phyloP scores from a whole-genome alignment of 805 yeast genomes.

The Zygosaccharomyces pseudorouxii region DNA sequence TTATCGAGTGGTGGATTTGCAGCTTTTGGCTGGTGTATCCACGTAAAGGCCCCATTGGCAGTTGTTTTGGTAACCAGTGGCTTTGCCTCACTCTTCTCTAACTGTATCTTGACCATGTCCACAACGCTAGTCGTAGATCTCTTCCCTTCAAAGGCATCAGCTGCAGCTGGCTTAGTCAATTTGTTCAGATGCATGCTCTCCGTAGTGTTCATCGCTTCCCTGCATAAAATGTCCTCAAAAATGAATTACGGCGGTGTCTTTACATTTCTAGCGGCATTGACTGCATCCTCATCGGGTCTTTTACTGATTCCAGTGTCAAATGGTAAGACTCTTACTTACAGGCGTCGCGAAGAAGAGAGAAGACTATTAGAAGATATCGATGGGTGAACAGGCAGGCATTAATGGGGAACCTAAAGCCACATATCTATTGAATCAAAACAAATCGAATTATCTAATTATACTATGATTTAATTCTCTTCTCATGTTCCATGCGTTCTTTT shows the following conservation, averaged over 20 bases:
- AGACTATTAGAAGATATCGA: conserved; percentile 2
- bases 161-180: conserved; percentile 71
- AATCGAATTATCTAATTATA: no score
- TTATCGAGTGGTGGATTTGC: conserved; percentile 40
- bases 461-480: not conserved
- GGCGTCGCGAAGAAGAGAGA: conserved; percentile 20
- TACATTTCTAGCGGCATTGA: conserved; percentile 60
- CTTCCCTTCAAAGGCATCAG: conserved; percentile 63
- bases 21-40: conserved; percentile 72
- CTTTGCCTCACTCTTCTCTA: conserved; percentile 53
- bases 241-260: conserved; percentile 74
- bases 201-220: conserved; percentile 65
- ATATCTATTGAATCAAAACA: no score
- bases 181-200: conserved; percentile 66
- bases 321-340: conserved; percentile 31
- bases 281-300: conserved; percentile 26
- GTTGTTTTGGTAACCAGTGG: conserved; percentile 57
- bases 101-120: conserved; percentile 53
- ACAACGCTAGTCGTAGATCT: conserved; percentile 73
- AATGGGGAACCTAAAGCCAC: no score
- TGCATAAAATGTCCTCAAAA: conserved; percentile 51
- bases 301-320: conserved; percentile 31
- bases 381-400: not conserved
- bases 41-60: conserved; percentile 43
- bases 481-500: not conserved